Percentiles rank a stretch among this genome's conserved stretches.
phyloP scores from a whole-genome alignment of 1,284 basidiomycete species.

The Ustilago hordei region DNA sequence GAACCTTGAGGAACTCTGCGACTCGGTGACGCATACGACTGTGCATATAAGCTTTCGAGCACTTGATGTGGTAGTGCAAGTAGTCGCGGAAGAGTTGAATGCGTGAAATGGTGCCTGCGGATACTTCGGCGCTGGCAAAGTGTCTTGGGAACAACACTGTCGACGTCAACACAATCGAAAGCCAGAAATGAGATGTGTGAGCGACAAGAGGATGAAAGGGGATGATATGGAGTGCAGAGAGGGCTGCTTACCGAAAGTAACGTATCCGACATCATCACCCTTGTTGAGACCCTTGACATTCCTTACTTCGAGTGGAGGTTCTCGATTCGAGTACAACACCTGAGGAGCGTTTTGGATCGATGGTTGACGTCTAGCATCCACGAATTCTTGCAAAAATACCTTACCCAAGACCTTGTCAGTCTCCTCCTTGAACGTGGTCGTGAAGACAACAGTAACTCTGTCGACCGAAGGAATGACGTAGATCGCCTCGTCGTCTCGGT shows the following conservation, averaged over 20 bases:
- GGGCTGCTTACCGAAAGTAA: constrained; percentile 80
- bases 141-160: constrained; percentile 94
- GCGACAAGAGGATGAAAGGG: not conserved
- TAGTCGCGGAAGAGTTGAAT: constrained; percentile 98
- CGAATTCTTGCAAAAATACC: constrained; percentile 99
- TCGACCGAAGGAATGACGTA: constrained; percentile 93
- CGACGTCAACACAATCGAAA: not conserved
- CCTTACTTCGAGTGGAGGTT: constrained; percentile 94
- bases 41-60: constrained; percentile 99
- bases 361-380: constrained; percentile 92
- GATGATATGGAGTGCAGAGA: not conserved
- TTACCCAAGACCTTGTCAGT: constrained; percentile 97
- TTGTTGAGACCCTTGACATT: constrained; percentile 83
- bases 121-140: constrained; percentile 81
- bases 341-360: constrained; percentile 97
- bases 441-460: constrained; percentile 97
- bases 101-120: constrained; percentile 88
- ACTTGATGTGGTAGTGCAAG: constrained; percentile 98
- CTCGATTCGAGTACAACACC: constrained; percentile 94
- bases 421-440: constrained; percentile 95
- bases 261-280: constrained; percentile 94
- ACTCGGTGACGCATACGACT: constrained; percentile 95
- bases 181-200: not conserved
- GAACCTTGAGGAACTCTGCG: constrained; percentile 94
- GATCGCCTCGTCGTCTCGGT: constrained; percentile 92